Evolutionary conservation across 805 yeast genomes (phyloP), one percentile per base, ranked within the genome.

Genomic region (Metschnikowia reukaufii): DNA sequence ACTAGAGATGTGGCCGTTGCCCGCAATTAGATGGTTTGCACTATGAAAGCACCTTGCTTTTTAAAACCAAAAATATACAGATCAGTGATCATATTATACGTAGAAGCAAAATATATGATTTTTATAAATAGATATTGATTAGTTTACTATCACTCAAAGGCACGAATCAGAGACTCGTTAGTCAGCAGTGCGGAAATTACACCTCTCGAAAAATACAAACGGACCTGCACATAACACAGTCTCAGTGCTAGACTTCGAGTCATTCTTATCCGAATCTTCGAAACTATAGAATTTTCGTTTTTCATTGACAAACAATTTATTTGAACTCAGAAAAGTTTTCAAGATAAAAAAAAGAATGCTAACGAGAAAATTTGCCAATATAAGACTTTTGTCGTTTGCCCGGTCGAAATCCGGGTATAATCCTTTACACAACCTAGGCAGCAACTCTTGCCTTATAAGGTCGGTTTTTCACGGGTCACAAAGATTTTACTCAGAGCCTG

Each of bases 401-500:
- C 29, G 5, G 5, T 10, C 34, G 9, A 31, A 31, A n/a, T 31
- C 9, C 34, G 10, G 34, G 15, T 31, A 9, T 4, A 25, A 13
- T 3, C 29, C 25, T 4, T 19, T 6, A 25, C 19, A 23, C 37
- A 10, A 10, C 30, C 7, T 20, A 10, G 23, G 32, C 29, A 25
- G 29, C 29, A 25, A 25, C 12, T 9, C 44, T 13, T n/a, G 8
- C n/a, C 16, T 36, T 13, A 20, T 13, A 31, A 25, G 17, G 29
- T 25, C 35, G 19, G 10, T 23, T 3, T 4, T 12, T 25, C 27
- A 18, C 29, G 18, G n/a, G 3, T 32, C 39, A 4, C 35, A 27
- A 13, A 29, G 48, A 29, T 21, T 12, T 8, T 39, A 39, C 20
- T 44, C 48, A 6, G 23, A 34, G 19, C 36, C 43, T 7, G 43